Conservation (phyloP, 192 early-diverging fungal genomes). For the Radiomyces spectabilis region DNA sequence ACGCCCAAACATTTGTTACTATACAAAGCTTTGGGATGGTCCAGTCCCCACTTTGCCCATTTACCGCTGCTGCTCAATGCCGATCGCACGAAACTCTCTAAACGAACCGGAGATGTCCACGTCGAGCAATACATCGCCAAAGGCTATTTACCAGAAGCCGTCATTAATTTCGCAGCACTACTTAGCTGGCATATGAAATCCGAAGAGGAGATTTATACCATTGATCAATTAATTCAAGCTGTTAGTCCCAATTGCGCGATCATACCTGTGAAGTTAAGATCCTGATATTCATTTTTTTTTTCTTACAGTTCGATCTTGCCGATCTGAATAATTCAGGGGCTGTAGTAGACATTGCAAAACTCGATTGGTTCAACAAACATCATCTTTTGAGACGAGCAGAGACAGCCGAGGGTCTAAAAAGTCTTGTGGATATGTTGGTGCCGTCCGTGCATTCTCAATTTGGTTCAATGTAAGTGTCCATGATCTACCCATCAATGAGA, state of each 20-base stretch:
- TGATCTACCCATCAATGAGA: too few relatives aligned
- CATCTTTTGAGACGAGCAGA: conserved; percentile 44
- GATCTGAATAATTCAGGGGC: conserved; percentile 54
- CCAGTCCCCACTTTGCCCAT: conserved; percentile 72
- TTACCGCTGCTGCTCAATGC: conserved; percentile 81
- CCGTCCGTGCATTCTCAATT: conserved; percentile 18
- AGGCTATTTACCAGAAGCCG: conserved; percentile 77
- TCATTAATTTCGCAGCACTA: conserved; percentile 83
- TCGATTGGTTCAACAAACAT: conserved; percentile 71
- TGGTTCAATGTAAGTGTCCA: conserved; percentile 19
- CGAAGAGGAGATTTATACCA: conserved; percentile 55
- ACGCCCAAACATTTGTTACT: conserved; percentile 88
- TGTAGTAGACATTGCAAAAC: conserved; percentile 57
- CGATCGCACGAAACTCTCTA: conserved; percentile 84
- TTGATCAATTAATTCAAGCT: conserved; percentile 49
- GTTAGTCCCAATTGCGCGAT: conserved; percentile 20
- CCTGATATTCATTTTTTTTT: background rate
- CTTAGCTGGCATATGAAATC: conserved; percentile 68
- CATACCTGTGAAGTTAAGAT: background rate
- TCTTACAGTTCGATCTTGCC: conserved; percentile 48
- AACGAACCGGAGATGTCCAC: conserved; percentile 79
- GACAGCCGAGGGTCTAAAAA: conserved; percentile 30
- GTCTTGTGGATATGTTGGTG: conserved; percentile 31
- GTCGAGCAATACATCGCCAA: conserved; percentile 59
- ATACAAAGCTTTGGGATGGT: conserved; percentile 78